A percentile compares a stretch with the other conserved stretches of the same genome.
Conservation (phyloP, 2,329 filamentous ascomycete species). For the Zymoseptoria pseudotritici region DNA sequence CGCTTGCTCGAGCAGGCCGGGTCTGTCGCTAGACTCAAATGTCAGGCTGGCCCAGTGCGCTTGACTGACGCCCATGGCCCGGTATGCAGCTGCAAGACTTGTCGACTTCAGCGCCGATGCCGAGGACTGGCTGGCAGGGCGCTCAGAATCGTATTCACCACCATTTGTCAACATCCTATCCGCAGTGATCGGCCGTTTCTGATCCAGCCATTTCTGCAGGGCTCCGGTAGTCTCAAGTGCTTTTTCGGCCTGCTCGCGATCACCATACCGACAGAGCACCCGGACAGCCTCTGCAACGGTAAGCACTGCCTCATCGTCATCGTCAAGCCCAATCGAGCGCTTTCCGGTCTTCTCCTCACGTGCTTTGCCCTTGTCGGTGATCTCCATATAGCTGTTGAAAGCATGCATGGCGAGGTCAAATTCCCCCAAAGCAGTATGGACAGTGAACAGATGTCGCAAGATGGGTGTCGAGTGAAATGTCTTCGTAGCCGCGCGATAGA, state of each 20-base stretch:
- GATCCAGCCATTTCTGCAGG: conserved; percentile 68
- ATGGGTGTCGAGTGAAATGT: conserved; percentile 93
- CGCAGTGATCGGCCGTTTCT: conserved; percentile 38
- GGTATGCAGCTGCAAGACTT: conserved; percentile 65
- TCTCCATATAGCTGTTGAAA: conserved; percentile 84
- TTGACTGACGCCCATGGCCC: conserved; percentile 76
- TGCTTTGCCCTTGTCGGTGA: conserved; percentile 77
- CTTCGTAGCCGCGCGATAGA: conserved; percentile 85
- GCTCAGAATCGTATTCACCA: background rate
- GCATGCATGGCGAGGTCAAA: conserved; percentile 88
- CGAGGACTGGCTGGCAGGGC: conserved; percentile 24
- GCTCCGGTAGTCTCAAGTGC: conserved; percentile 63
- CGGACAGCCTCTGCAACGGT: conserved; percentile 75
- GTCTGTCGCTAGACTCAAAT: conserved; percentile 62
- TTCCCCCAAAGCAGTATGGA: conserved; percentile 80
- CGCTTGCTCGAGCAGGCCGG: conserved; percentile 69
- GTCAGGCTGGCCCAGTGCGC: conserved; percentile 83
- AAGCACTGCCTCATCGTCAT: conserved; percentile 66
- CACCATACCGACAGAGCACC: conserved; percentile 75
- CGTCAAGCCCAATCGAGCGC: conserved; percentile 63
- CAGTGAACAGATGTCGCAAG: conserved; percentile 74
- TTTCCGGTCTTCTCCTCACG: conserved; percentile 69
- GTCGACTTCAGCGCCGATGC: conserved; percentile 46
- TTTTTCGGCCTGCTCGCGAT: conserved; percentile 66
- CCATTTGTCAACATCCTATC: conserved; percentile 8